Base-by-base conservation (phyloP, 345 rosid species). In the Salix purpurea region DNA sequence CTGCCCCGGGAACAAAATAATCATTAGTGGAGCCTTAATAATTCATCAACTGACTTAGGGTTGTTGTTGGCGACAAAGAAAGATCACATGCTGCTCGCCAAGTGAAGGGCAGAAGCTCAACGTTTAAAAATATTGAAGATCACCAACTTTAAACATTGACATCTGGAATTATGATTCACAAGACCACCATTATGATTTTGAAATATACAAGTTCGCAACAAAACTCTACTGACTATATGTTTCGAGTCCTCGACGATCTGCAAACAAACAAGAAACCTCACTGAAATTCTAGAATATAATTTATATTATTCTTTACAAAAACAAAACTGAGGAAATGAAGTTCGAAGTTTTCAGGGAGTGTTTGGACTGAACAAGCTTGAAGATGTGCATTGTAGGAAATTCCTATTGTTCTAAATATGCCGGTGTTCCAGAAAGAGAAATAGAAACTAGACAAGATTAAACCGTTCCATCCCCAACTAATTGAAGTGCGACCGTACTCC, bases 121-220 rank as follows among this genome's bases (percentile, higher is more conserved):
- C 11, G 21, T 44, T 37, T 48, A 60, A 26, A 15, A 4, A 18
- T 21, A 48, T 19, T n/a, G 9, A 14, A 32, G 52, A 71, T 18
- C 76, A 78, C 79, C 83, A 62, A 83, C 77, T 76, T 36, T 24
- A 69, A 82, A 78, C 79, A 71, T 76, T 76, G 84, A 83, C 84
- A 78, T 77, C 39, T 69, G 44, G 69, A 67, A 69, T 60, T 67
- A 52, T 66, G 69, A 77, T 58, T 78, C 14, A 28, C 19, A 36
- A 9, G 23, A 34, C 26, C 5, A 6, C 58, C 36, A 16, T 19
- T 21, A 44, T 44, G 36, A 2, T 69, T 23, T 60, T 62, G 7
- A 34, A 16, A 19, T 11, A 39, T 26, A 37, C 15, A n/a, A 7
- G 23, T 24, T 19, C 30, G n/a, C 61, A 34, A 34, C 54, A 52